Evolutionary conservation across 192 early-diverging fungal genomes (phyloP), one percentile per base, ranked within the genome.

Genomic region (Entomortierella lignicola): DNA sequence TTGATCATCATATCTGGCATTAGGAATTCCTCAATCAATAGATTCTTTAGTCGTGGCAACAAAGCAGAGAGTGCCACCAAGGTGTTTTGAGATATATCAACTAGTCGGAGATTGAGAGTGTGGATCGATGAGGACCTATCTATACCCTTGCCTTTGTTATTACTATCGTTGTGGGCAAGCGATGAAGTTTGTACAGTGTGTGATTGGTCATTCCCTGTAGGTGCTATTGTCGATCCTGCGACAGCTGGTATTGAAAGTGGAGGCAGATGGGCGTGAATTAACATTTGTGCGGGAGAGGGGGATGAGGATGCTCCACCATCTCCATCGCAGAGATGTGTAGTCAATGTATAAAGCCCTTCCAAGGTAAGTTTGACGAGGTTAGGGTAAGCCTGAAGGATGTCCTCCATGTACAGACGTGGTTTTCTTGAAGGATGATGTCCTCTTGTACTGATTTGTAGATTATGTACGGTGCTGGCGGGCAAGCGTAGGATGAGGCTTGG

Each of bases 1-100:
- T 69, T 77, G 43, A 77, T 69, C 73, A 77, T 77, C 73, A 77
- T 77, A 47, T 77, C 66, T 6, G 73, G 73, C 11, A 69, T 55
- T 0, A 77, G 55, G 43, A 79, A 79, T 30, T 79, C 75, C 59
- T 79, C 75, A 42, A 79, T 70, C 20, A 69, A 43, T 1, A 79
- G 55, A 26, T 21, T 48, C 13, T 43, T 37, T 7, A 79, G 75
- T 1, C 55, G 21, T 4, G 66, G 75, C 25, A 79, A 20, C 18
- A 66, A 21, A 0, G 29, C 21, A 0, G 75, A 64, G 2, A 79
- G 29, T 25, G 61, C 67, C 17, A 79, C n/a, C 13, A 79, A 63
- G 0, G 21, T 54, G 4, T 79, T 62, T 26, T 79, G 75, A 5
- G 75, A 79, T 1, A 79, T 70, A 31, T 79, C 75, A 13, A 79